These are phyloP conservation scores for Austroboletus niveus DNA, from an alignment of 1,284 basidiomycete genomes.

Conservation along the genomic window DNA sequence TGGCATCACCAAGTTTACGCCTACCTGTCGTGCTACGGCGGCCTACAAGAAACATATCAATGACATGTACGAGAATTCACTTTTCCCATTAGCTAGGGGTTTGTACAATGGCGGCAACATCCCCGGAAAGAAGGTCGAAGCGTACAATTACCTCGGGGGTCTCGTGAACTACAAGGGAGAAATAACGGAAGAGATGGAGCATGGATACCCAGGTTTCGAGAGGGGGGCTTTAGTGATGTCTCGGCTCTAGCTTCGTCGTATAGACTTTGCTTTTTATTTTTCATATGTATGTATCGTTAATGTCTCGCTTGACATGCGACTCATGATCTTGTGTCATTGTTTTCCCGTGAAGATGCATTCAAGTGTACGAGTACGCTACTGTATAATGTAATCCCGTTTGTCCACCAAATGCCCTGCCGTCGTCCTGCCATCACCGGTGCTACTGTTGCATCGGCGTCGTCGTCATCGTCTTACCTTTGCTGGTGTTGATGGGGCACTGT, in stretches of 20 bases:
- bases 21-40: conserved; percentile 8
- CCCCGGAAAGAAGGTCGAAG: conserved; percentile 12
- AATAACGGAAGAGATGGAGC: conserved; percentile 13
- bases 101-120: conserved; percentile 11
- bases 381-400: too few species aligned
- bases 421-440: too few species aligned
- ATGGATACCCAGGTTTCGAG: conserved; percentile 13
- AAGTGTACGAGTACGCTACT: too few species aligned
- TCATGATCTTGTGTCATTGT: too few species aligned
- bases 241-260: background rate
- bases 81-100: conserved; percentile 6
- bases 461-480: too few species aligned
- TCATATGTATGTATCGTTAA: background rate
- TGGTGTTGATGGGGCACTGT: too few species aligned
- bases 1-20: conserved; percentile 17
- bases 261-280: background rate
- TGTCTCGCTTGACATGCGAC: background rate
- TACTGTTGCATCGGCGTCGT: too few species aligned
- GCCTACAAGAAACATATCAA: conserved; percentile 10
- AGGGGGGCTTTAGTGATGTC: conserved; percentile 2
- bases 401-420: too few species aligned
- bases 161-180: conserved; percentile 6
- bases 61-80: background rate
- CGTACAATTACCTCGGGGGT: conserved; percentile 7
- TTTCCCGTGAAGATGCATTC: too few species aligned